These are phyloP conservation scores for Hyaloperonospora brassicae DNA, from an alignment of 352 stramenopile species.

Conservation along the genomic window DNA sequence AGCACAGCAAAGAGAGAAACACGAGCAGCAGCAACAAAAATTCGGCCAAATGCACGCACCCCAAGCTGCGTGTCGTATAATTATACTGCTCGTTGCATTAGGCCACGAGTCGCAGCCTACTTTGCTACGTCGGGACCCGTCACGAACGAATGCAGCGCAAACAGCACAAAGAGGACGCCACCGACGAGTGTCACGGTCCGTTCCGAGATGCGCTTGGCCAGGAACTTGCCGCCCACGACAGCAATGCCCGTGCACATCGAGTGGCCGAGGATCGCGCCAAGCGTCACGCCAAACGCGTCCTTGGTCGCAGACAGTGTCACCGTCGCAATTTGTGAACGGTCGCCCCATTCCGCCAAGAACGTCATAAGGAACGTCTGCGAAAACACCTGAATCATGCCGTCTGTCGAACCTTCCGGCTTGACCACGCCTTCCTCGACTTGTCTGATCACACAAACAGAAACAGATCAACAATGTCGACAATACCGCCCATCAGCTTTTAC, in stretches of 20 bases:
- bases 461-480: neutral
- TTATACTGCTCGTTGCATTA: constrained; percentile 13
- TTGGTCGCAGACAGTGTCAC: constrained; percentile 95
- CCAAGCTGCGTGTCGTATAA: constrained; percentile 12
- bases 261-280: constrained; percentile 95
- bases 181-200: constrained; percentile 95
- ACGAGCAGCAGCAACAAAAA: constrained; percentile 16
- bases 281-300: constrained; percentile 90
- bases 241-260: constrained; percentile 97
- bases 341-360: constrained; percentile 98
- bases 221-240: constrained; percentile 95
- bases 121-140: constrained; percentile 52
- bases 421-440: constrained; percentile 23
- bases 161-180: constrained; percentile 94
- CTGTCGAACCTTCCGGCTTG: constrained; percentile 22
- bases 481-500: neutral
- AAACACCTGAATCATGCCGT: constrained; percentile 84
- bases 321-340: constrained; percentile 98
- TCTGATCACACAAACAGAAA: constrained; percentile 9
- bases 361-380: constrained; percentile 95
- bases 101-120: constrained; percentile 12
- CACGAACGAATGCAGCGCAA: constrained; percentile 94
- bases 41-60: constrained; percentile 15
- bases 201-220: constrained; percentile 96
- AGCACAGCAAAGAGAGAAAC: constrained; percentile 2